Evolutionary conservation across 305 asterid genomes (phyloP).

Genomic region (Caryopteris hybrid): DNA sequence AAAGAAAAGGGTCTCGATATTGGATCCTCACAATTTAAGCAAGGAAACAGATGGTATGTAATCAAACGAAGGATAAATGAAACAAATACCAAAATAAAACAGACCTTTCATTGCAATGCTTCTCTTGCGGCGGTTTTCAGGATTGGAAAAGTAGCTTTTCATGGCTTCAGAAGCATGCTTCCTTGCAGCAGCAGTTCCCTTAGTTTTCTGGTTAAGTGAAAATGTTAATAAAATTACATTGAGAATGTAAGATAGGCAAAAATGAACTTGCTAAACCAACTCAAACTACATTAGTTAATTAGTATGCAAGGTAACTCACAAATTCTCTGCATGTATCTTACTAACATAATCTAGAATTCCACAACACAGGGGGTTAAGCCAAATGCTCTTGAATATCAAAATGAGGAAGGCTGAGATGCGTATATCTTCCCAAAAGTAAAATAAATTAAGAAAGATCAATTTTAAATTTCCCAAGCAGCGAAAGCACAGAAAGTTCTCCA

Average conservation of each 20-base stretch:
- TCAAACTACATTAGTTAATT: background rate
- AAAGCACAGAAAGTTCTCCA: background rate
- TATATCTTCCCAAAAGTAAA: background rate
- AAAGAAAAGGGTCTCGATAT: background rate
- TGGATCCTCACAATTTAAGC: background rate
- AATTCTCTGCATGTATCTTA: background rate
- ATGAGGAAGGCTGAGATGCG: background rate
- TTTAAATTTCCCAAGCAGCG: background rate
- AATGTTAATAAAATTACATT: background rate
- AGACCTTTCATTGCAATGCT: slow-evolving; percentile 87
- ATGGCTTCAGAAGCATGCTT: slow-evolving; percentile 81
- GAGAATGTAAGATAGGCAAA: background rate
- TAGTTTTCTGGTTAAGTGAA: slow-evolving; percentile 49
- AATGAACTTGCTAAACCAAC: background rate
- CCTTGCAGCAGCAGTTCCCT: slow-evolving; percentile 80
- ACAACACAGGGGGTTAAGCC: background rate
- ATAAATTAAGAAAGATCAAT: background rate
- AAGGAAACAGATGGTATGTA: background rate
- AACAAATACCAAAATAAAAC: background rate
- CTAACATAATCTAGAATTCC: too few relatives aligned
- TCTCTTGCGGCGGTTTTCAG: slow-evolving; percentile 85
- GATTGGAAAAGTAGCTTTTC: slow-evolving; percentile 75
- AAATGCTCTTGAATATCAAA: background rate
- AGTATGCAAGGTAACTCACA: background rate
- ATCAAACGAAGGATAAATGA: background rate